Evolutionary conservation across 352 stramenopile genomes (phyloP).

Genomic region (Plasmopara halstedii): DNA sequence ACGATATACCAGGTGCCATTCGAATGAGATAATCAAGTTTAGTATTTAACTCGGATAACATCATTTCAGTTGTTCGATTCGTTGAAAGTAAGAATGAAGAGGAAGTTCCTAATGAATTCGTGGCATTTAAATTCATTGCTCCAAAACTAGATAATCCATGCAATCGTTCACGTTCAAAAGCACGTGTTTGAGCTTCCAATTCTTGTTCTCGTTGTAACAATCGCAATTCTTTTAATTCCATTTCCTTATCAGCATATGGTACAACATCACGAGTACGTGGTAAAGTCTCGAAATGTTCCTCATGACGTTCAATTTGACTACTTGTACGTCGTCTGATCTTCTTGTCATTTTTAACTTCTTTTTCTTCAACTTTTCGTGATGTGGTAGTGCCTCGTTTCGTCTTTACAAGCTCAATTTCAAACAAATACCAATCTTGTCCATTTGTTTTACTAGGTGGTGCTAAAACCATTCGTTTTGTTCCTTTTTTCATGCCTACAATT

Average conservation of each 20-base stretch:
- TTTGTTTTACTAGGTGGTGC: conserved; percentile 75
- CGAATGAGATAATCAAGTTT: conserved; percentile 80
- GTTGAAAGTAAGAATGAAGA: conserved; percentile 12
- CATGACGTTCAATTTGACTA: too few species aligned
- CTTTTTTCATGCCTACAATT: conserved; percentile 86
- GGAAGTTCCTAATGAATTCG: too few species aligned
- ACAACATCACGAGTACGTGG: conserved; percentile 28
- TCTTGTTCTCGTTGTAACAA: conserved; percentile 46
- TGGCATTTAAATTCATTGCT: too few species aligned
- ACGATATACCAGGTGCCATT: conserved; percentile 28
- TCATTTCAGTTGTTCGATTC: conserved; percentile 29
- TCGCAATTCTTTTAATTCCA: conserved; percentile 47
- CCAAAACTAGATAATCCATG: conserved; percentile 20
- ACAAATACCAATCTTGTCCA: conserved; percentile 71
- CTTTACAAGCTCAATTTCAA: conserved; percentile 72
- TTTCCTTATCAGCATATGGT: conserved; percentile 41
- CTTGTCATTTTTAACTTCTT: not conserved
- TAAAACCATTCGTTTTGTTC: conserved; percentile 83
- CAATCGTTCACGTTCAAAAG: conserved; percentile 32
- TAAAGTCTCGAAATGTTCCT: not conserved
- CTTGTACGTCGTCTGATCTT: not conserved
- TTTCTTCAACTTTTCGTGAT: not conserved
- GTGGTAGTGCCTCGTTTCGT: conserved; percentile 35
- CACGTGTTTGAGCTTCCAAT: conserved; percentile 40
- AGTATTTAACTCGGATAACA: conserved; percentile 37